Evolutionary conservation across 2,329 filamentous ascomycete species (phyloP), one percentile per base, ranked within the genome.

Genomic region (Cladobotryum protrusum): DNA sequence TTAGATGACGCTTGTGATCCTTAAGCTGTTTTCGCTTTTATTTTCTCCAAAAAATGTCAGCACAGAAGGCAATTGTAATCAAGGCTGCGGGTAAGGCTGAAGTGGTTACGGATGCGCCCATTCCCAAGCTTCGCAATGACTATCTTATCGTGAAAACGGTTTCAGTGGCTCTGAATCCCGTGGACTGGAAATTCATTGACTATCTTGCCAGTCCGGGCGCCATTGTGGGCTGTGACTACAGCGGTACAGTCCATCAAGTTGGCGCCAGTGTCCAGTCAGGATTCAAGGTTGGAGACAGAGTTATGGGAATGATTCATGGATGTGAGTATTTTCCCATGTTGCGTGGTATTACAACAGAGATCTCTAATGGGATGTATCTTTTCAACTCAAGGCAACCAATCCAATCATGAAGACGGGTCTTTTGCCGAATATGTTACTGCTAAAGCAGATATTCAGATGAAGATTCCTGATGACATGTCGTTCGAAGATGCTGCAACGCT

Each of bases 281-380:
- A 53, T 70, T 75, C 48, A 67, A 67, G 55, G 69, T 68, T 47
- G 76, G 77, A 1, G 76, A 80, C 52, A 68, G 75, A 42, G 63
- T 78, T 20, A 59, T 62, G 24, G 76, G 75, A 7, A 57, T 68
- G 15, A 60, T 55, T 2, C 69, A 74, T 46, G 73, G 72, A 18
- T 49, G 54, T 50, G 24, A 24, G 49, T 20, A 17, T 19, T 29
- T 9, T 9, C 24, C 24, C 11, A 29, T 9, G 19, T 18, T 15
- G 13, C 1, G 19, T 34, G 7, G 7, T 9, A 29, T 29, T 8
- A 29, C 14, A 6, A 37, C 2, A n/a, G 35, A 37, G 6, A 37
- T n/a, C 17, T 2, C 35, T n/a, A 12, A 37, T 13, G 14, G 14
- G 6, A 9, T 29, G 24, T 9, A 29, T 29, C 6, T 29, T 29